Conservation (phyloP, 345 rosid genomes). For the Gossypium mustelinum region DNA sequence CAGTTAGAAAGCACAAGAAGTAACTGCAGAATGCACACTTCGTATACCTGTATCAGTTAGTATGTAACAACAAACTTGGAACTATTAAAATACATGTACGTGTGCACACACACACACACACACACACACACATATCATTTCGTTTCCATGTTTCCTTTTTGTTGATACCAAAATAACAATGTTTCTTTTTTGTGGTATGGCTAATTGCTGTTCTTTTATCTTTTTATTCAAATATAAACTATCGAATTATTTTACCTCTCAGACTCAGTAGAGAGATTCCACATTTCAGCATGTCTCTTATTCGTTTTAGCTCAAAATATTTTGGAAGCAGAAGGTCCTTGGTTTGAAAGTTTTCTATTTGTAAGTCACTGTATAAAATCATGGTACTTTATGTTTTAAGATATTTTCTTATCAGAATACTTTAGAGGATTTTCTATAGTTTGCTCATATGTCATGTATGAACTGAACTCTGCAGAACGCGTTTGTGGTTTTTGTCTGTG, state of each 20-base stretch:
- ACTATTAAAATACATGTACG: neutral
- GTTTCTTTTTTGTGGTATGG: slow-evolving; percentile 9
- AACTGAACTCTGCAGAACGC: slow-evolving; percentile 69
- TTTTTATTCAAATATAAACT: neutral
- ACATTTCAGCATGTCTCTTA: slow-evolving; percentile 79
- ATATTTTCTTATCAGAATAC: slow-evolving; percentile 5
- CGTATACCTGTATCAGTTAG: neutral
- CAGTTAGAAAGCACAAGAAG: neutral
- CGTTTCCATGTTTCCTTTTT: neutral
- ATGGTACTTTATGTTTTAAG: slow-evolving; percentile 9
- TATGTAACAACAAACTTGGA: neutral
- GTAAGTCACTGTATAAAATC: slow-evolving; percentile 43
- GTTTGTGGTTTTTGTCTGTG: slow-evolving; percentile 68
- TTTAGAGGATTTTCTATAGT: slow-evolving; percentile 13
- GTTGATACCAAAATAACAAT: neutral
- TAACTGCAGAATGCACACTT: neutral
- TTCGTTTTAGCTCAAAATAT: slow-evolving; percentile 95
- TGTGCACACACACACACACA: neutral
- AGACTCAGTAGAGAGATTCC: slow-evolving; percentile 98
- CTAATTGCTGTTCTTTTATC: neutral
- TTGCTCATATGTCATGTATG: slow-evolving; percentile 22
- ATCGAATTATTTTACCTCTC: slow-evolving; percentile 24
- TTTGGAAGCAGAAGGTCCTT: slow-evolving; percentile 94
- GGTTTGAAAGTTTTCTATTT: slow-evolving; percentile 78
- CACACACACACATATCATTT: neutral